Conservation (phyloP, 2,329 filamentous ascomycete genomes). For the Ceratocystiopsis minuta region DNA sequence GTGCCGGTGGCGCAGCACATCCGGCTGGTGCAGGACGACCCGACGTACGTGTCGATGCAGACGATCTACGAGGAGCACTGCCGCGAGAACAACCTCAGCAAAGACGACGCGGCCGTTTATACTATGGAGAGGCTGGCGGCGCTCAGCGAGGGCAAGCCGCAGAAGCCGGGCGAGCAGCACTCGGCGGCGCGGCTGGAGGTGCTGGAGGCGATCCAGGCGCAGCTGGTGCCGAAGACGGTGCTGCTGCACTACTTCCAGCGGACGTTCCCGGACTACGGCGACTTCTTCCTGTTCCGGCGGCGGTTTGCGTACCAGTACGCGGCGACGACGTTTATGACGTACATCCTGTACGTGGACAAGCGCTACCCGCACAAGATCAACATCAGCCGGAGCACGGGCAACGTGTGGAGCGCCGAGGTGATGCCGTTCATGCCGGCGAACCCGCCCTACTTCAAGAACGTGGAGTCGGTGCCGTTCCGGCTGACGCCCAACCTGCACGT, state of each 20-base stretch:
- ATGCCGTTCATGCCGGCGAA: slow-evolving; percentile 73
- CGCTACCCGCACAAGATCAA: slow-evolving; percentile 91
- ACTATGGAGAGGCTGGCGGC: slow-evolving; percentile 86
- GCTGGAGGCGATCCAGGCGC: slow-evolving; percentile 85
- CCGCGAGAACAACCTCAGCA: slow-evolving; percentile 66
- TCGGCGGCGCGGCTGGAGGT: slow-evolving; percentile 69
- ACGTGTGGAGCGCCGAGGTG: slow-evolving; percentile 90
- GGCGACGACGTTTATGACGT: slow-evolving; percentile 93
- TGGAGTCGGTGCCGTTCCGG: slow-evolving; percentile 90
- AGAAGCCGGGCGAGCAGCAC: slow-evolving; percentile 28
- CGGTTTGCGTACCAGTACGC: slow-evolving; percentile 95
- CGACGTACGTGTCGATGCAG: slow-evolving; percentile 85
- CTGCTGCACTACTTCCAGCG: slow-evolving; percentile 78
- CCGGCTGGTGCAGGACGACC: slow-evolving; percentile 86
- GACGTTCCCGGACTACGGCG: slow-evolving; percentile 72
- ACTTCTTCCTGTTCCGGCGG: slow-evolving; percentile 97
- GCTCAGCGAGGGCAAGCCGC: slow-evolving; percentile 47
- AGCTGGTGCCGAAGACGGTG: slow-evolving; percentile 71
- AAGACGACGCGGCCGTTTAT: slow-evolving; percentile 89
- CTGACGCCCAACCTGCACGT: slow-evolving; percentile 92
- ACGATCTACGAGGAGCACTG: slow-evolving; percentile 95
- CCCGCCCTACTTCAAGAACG: slow-evolving; percentile 85
- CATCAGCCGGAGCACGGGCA: slow-evolving; percentile 72
- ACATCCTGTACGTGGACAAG: slow-evolving; percentile 92
- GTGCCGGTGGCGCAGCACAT: slow-evolving; percentile 89